Base-by-base conservation (phyloP, 202 grass and related monocot genomes). In the Elaeis oleifera region DNA sequence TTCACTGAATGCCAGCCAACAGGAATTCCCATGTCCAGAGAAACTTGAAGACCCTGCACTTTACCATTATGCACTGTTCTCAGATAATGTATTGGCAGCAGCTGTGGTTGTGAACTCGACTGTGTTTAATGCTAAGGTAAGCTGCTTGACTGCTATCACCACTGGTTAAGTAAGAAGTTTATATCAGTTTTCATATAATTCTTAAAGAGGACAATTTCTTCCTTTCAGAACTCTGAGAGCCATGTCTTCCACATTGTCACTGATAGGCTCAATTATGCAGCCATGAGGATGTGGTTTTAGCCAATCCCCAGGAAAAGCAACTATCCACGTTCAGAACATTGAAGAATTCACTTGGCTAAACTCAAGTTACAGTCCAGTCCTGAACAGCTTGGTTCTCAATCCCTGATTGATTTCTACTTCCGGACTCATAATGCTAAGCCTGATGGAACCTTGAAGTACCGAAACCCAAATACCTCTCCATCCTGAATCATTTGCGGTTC, bases 271-370 rank as follows among this genome's bases (percentile, higher is more conserved):
- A 90, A 90, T 51, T 90, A 95, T 58, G 82, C 90, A 49, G 83
- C 90, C 17, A 95, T 95, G 90, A 78, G 70, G 52, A 87, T 87
- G 90, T 95, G 90, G 90, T 95, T 95, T 63, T 95, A 59, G 74
- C 83, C 74, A 90, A 95, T 56, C 80, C 86, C 71, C 77, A 61
- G 72, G 78, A 4, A 54, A 81, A 70, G 72, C 85, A 59, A 75
- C 86, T 5, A 75, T 95, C 73, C 71, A 95, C 55, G 78, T 95
- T 64, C 83, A 87, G 73, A 90, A 78, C 44, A 73, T 95, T 50
- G 86, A 95, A 27, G 85, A 90, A 55, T 95, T 95, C 49, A 75
- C 86, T 49, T 95, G 90, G 90, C 67, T 95, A 55, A 95, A 90
- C 63, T 77, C 83, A 16, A 90, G 68, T 64, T 90, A 95, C 57